Base-by-base conservation (phyloP, 2,329 filamentous ascomycete species). In the Arthrobotrys iridis region DNA sequence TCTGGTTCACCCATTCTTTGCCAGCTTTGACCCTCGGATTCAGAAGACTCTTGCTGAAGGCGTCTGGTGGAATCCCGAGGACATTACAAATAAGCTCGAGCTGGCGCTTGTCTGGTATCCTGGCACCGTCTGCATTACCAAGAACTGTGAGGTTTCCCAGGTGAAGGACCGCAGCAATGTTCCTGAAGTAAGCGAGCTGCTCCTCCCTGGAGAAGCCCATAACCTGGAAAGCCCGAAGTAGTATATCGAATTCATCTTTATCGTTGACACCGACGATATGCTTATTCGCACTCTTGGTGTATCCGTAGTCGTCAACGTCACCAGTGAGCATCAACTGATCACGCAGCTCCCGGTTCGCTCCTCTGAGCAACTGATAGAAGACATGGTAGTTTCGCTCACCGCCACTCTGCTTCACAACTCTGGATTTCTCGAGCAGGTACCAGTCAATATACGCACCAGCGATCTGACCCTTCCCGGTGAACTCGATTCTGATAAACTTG, bases 401-500 rank as follows among this genome's bases (percentile, higher is more conserved):
- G 0, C 88, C 81, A 80, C 96, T 97, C 76, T 97, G 88, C 43
- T 90, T 90, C 18, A 99, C 94, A 5, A 99, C 95, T 79, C 95
- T 88, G n/a, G 95, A 99, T 83, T 99, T 99, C 81, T 99, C 95
- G 11, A 99, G 85, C 0, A 99, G 86, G 82, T 98, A 99, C 95
- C 95, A 99, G 82, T 99, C 93, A 78, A 99, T 98, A 83, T 93
- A 97, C 20, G 95, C 95, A 35, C 96, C 96, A 2, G 91, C 91
- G 78, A 99, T 99, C 64, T 95, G 91, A 26, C 96, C 96, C 35
- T 88, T 88, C 22, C 91, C 87, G 33, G 89, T 93, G 83, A 99
- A 97, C 81, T 97, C 93, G 80, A 99, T 99, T 57, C 96, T 88
- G 81, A 99, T 99, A 80, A 99, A 99, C 82, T 99, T 99, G 81